Evolutionary conservation across 176 grass and related monocot genomes (phyloP).

Genomic region (Oryza brachyantha): DNA sequence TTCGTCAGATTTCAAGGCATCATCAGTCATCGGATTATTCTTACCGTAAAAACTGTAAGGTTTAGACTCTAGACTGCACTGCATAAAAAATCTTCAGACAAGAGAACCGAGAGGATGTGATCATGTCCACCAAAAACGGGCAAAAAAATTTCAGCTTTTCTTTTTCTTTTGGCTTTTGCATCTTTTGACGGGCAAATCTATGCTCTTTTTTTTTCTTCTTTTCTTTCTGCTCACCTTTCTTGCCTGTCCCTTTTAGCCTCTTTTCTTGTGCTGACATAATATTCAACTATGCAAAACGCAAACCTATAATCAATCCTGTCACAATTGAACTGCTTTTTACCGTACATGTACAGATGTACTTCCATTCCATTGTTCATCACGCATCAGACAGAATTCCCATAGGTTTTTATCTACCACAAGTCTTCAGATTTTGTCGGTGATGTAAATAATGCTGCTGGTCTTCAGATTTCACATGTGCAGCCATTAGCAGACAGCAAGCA

Average conservation of each 20-base stretch:
- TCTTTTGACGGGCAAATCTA: background rate
- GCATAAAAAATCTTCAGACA: background rate
- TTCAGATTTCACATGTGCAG: background rate
- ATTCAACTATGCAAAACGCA: background rate
- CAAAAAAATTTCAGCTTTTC: background rate
- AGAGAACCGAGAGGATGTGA: background rate
- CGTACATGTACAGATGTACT: background rate
- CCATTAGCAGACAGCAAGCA: background rate
- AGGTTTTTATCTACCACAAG: background rate
- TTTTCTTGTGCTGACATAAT: background rate
- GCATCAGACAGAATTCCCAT: background rate
- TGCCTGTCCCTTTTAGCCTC: background rate
- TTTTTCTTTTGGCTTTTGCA: background rate
- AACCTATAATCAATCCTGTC: background rate
- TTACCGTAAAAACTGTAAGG: background rate
- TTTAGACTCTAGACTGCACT: background rate
- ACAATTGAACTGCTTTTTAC: background rate
- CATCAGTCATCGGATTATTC: background rate
- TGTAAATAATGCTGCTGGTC: background rate
- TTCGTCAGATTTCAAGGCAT: background rate
- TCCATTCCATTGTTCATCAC: background rate
- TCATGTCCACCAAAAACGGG: background rate
- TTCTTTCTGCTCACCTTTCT: background rate
- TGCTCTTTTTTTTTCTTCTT: background rate
- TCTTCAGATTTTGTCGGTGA: background rate